Conservation (phyloP, 108 stramenopile genomes). For the Discostella stelligeroides region DNA sequence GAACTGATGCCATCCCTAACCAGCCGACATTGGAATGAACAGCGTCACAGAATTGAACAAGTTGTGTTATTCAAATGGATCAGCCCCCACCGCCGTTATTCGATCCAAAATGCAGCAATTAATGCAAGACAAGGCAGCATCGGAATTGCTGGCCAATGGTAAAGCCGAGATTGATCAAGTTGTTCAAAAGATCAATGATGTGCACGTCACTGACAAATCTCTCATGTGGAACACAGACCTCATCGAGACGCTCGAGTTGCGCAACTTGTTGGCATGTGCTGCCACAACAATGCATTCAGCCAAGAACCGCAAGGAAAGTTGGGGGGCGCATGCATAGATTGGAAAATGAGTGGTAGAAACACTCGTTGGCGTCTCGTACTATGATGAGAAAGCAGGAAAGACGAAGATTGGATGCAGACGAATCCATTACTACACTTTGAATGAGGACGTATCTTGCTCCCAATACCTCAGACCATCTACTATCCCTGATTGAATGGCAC, state of each 20-base stretch:
- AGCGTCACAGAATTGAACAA: slow-evolving; percentile 87
- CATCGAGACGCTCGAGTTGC: slow-evolving; percentile 94
- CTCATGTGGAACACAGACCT: slow-evolving; percentile 99
- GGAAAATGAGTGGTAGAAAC: slow-evolving; percentile 98
- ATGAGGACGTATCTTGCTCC: slow-evolving; percentile 86
- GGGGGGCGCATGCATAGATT: slow-evolving; percentile 99
- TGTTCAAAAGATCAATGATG: slow-evolving; percentile 85
- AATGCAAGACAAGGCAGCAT: slow-evolving; percentile 99
- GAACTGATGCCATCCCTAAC: slow-evolving; percentile 71
- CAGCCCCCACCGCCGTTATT: slow-evolving; percentile 84
- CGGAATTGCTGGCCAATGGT: slow-evolving; percentile 86
- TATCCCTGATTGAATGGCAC: slow-evolving; percentile 27
- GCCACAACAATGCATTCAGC: slow-evolving; percentile 98
- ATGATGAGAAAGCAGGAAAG: slow-evolving; percentile 86
- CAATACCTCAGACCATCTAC: slow-evolving; percentile 38
- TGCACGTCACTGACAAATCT: slow-evolving; percentile 91
- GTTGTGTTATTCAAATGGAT: slow-evolving; percentile 86
- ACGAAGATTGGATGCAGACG: slow-evolving; percentile 93
- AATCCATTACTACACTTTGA: slow-evolving; percentile 94
- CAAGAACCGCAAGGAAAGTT: slow-evolving; percentile 93
- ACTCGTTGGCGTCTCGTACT: slow-evolving; percentile 95
- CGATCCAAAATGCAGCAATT: slow-evolving; percentile 92
- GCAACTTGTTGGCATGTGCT: slow-evolving; percentile 92
- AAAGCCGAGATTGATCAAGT: slow-evolving; percentile 87
- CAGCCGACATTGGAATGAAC: slow-evolving; percentile 85